Base-by-base conservation (phyloP, 108 stramenopile species). In the Craspedostauros australis region DNA sequence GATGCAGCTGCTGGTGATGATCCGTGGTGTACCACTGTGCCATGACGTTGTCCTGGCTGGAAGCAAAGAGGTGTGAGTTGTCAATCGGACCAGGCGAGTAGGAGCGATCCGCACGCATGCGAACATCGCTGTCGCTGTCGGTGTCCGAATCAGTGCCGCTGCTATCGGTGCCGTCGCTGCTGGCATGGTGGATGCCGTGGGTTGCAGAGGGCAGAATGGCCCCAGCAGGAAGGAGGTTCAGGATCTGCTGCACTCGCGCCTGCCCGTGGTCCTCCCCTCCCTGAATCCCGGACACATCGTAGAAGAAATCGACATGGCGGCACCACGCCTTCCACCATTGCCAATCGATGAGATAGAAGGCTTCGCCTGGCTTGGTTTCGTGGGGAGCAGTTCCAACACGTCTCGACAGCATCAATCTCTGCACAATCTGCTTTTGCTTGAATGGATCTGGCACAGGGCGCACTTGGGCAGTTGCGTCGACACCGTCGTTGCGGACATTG, bases 271-370 rank as follows among this genome's bases (percentile, higher is more conserved):
- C 19, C n/a, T 19, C 7, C 19, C 8, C 39, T 40, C 29, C 12
- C 27, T 47, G 34, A 7, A 22, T 23, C 12, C 60, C 37, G 12
- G 34, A 24, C 9, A 4, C 39, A 18, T 28, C 19, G 5, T 30
- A 57, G 49, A 80, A 77, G 16, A 86, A 80, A 52, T 67, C 48
- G 14, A 81, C 82, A 39, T 86, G 37, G 19, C 41, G 45, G 54
- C 88, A 90, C 83, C 83, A 90, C 5, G 41, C 19, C 21, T 54
- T 57, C 84, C 84, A 90, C 88, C 88, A 90, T 3, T 71, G 18
- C 75, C 77, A 82, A 50, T 85, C 55, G n/a, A 90, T 21, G 12
- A 90, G 38, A 46, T 73, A 82, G 37, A 77, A 84, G 5, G 82
- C 82, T 52, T 90, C 88, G 5, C 79, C 81, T 20, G 29, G 51